Evolutionary conservation across 805 yeast genomes (phyloP), one percentile per base, ranked within the genome.

Genomic region (Ogataea polymorpha): DNA sequence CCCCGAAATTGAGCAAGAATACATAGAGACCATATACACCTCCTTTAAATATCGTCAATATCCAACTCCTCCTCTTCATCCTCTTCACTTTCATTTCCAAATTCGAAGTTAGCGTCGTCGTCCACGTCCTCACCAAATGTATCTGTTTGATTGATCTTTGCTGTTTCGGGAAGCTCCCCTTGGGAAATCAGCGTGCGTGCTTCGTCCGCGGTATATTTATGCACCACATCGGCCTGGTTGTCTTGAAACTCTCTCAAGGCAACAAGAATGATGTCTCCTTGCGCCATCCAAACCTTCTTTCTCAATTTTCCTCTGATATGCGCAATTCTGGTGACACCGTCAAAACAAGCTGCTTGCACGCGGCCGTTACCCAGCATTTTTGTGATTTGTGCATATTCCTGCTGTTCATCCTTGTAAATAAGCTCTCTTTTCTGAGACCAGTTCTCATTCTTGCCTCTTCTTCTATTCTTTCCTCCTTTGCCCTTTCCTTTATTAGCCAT

Each of bases 261-360:
- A 35, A 91, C 93, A 62, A 93, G 74, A 55, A 93, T 88, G 57
- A 93, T 93, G 65, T 93, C 99, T 72, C 99, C 99, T 67, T 89
- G 98, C 35, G 86, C 86, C 88, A 93, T 90, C 99, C 99, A 93
- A 47, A 93, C 99, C 79, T 91, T 93, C 83, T 93, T 93, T 79
- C 99, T 86, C 71, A 93, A 79, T 66, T 93, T 93, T 59, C 99
- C 99, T 77, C 99, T 87, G 62, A 93, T 93, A 64, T 91, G 99
- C 14, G 96, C 99, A 79, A 89, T 79, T 74, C 99, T 82, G 65
- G 81, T 86, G 55, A 75, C 74, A 51, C 96, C 96, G 62, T 93
- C 99, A 61, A 93, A 93, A 72, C 99, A 93, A 37, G 81, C 67
- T 41, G 96, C 96, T 66, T 90, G 96, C 41, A 93, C 83, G 69